Base-by-base conservation (phyloP, 345 rosid species). In the Eucalyptus regnans region DNA sequence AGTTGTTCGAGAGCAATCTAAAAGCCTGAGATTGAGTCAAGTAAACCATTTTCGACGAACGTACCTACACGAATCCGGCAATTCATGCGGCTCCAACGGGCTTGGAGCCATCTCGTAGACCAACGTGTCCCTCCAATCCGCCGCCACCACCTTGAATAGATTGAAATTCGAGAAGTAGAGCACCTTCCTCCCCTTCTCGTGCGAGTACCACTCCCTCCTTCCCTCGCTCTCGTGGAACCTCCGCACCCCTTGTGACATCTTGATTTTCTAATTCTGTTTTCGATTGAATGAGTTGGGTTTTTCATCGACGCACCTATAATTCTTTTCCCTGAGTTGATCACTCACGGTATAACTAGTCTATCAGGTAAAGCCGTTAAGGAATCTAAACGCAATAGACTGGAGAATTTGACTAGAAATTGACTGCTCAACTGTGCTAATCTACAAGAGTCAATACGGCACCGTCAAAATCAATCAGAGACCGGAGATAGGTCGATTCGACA, bases 111-210 rank as follows among this genome's bases (percentile, higher is more conserved):
- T 83, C 43, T 64, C 79, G 29, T 44, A 89, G 4, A 87, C 50
- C 17, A 89, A 3, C 1, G 88, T 81, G 80, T 90, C 88, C 81
- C 92, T 85, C 89, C 92, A 90, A 31, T 89, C 52, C 33, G 84
- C 92, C 5, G 79, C 62, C 46, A 1, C 25, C 15, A 89, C 80
- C 22, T 87, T 64, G 43, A 87, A 91, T 12, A 91, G 11, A 89
- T 89, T 88, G 71, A 89, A 85, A n/a, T 85, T n/a, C 17, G 43
- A 62, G 50, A 83, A 87, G 29, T 87, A 89, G 12, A 86, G 86
- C 22, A 91, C 92, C 88, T 86, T 91, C 87, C 79, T 87, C 13
- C 33, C 56, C 41, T 46, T 49, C 58, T 86, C 86, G 3, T 79
- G 87, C 5, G 27, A 89, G 25, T 91, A 91, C 9, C 49, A 87